Evolutionary conservation across 2,329 filamentous ascomycete genomes (phyloP), one percentile per base, ranked within the genome.

Genomic region (Lachnellula hyalina): DNA sequence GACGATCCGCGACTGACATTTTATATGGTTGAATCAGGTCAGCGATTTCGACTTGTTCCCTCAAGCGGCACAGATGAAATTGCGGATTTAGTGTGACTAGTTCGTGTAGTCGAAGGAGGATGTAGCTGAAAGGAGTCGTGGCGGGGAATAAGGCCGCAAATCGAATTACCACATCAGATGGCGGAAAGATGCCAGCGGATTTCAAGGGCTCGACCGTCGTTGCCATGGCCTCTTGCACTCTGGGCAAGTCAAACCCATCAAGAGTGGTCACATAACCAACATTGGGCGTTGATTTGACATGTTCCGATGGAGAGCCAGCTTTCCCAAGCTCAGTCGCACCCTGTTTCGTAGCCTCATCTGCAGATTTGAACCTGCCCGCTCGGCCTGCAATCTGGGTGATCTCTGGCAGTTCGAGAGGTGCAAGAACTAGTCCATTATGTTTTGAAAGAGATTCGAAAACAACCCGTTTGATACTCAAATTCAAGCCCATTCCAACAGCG

Each of bases 401-500:
- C 62, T 96, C 89, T 0, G 91, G 86, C 3, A 87, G 77, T 0
- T 79, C 75, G 23, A 99, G 76, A 4, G 77, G 72, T 15, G 82
- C 75, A 32, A 79, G 77, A 5, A 75, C 72, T 1, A 62, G 67
- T 1, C 87, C 87, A 58, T 91, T 81, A 61, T 80, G 86, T 70
- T 96, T 99, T 56, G 77, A 74, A 2, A 85, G 79, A 0, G 86
- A 79, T 66, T 96, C 90, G 61, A 99, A 94, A 52, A 99, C 82
- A 57, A 99, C 82, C 25, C 95, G 87, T 68, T 91, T 94, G 69
- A 96, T 90, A 72, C 85, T 91, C 70, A 99, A 73, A 67, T 99
- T 99, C 21, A 99, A 75, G 1, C 95, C 94, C 93, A 99, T 97
- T 38, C 94, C 94, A 59, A 99, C 93, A 47, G 94, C 94, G 72